phyloP scores from a whole-genome alignment of 805 yeast genomes.

The Brettanomyces custersianus region DNA sequence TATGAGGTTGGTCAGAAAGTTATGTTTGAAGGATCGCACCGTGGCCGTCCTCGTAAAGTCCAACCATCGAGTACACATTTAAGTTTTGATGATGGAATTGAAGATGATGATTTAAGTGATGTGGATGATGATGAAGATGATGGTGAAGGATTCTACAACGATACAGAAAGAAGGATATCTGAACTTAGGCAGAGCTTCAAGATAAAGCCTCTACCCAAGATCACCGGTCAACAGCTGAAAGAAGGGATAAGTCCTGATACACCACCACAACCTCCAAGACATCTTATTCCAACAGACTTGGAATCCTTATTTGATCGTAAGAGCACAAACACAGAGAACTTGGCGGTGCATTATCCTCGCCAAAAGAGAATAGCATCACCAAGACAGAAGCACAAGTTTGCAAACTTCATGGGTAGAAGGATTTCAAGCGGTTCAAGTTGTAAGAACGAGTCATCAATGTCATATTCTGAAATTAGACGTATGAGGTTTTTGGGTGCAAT shows the following conservation, averaged over 20 bases:
- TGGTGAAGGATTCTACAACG: conserved; percentile 3
- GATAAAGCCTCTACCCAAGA: conserved; percentile 6
- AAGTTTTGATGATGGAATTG: too few species aligned
- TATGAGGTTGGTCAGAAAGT: conserved; percentile 18
- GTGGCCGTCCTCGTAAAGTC: conserved; percentile 5
- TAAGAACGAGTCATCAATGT: conserved; percentile 5
- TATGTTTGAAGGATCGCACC: conserved; percentile 12
- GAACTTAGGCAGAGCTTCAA: conserved; percentile 6
- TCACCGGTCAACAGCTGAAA: neutral
- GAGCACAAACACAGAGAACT: too few species aligned
- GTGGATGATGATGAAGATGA: neutral
- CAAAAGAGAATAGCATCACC: too few species aligned
- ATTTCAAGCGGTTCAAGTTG: too few species aligned
- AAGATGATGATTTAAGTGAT: too few species aligned
- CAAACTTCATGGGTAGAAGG: too few species aligned
- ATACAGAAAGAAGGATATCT: conserved; percentile 3
- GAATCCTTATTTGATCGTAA: conserved; percentile 7
- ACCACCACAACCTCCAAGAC: conserved; percentile 22
- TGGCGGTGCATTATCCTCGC: too few species aligned
- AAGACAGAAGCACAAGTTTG: too few species aligned
- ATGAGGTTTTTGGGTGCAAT: conserved; percentile 8
- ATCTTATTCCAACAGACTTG: conserved; percentile 13
- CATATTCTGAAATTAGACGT: conserved; percentile 17
- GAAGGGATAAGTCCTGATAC: conserved; percentile 4
- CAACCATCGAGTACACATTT: too few species aligned